A percentile compares a stretch with the other conserved stretches of the same genome.
These are phyloP conservation scores for Fusarium pilosicola DNA, from an alignment of 2,329 filamentous ascomycete genomes.

Conservation along the genomic window DNA sequence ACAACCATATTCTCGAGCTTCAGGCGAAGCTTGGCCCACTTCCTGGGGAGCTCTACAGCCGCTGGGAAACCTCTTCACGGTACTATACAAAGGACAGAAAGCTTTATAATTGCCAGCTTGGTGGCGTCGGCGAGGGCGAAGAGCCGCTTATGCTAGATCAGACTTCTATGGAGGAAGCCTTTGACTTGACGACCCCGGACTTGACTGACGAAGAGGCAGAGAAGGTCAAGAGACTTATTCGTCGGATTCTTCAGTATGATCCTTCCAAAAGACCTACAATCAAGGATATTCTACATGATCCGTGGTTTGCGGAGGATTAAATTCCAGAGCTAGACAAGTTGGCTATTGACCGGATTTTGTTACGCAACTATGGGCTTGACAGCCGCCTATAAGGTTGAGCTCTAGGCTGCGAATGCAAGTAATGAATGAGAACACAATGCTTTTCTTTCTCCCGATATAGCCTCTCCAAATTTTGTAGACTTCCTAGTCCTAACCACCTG, in stretches of 20 bases:
- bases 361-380: neutral
- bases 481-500: too few relatives aligned
- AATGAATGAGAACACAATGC: too few relatives aligned
- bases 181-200: neutral
- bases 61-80: conserved; percentile 1
- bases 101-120: conserved; percentile 8
- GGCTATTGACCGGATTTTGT: neutral
- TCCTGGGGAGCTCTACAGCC: neutral
- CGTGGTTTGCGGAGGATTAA: neutral
- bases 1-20: neutral
- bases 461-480: too few relatives aligned
- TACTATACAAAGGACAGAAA: conserved; percentile 10
- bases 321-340: neutral
- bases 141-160: neutral
- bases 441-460: too few relatives aligned
- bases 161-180: conserved; percentile 8
- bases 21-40: neutral
- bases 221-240: neutral
- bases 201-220: neutral
- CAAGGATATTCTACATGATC: neutral
- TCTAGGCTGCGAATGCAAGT: too few relatives aligned
- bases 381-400: too few relatives aligned
- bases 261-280: neutral
- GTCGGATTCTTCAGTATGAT: neutral
- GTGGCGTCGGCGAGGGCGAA: neutral